These are phyloP conservation scores for Flaveria bidentis DNA, from an alignment of 129 eudicot genomes.

Conservation along the genomic window DNA sequence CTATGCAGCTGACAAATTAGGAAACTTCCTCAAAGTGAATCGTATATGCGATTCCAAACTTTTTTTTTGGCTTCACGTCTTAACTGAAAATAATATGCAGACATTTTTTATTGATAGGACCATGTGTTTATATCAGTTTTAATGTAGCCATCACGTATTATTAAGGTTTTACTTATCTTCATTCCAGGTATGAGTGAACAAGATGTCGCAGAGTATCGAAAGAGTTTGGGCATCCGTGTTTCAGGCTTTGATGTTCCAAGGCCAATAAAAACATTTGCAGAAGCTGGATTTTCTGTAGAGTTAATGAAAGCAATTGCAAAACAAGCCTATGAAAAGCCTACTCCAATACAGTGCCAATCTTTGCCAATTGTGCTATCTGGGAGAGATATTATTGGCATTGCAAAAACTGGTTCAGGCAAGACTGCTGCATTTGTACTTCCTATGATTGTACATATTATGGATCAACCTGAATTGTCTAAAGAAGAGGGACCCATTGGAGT, in stretches of 20 bases:
- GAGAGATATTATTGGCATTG: conserved; percentile 92
- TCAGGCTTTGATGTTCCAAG: conserved; percentile 98
- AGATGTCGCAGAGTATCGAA: conserved; percentile 80
- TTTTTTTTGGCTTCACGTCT: not conserved
- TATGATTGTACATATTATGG: conserved; percentile 95
- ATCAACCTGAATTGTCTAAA: conserved; percentile 88
- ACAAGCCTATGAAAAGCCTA: conserved; percentile 95
- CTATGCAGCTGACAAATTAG: not conserved
- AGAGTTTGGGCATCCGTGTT: conserved; percentile 80
- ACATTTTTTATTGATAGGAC: not conserved
- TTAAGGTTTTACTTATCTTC: conserved; percentile 25
- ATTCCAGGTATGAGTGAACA: conserved; percentile 85
- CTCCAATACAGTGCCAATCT: conserved; percentile 92
- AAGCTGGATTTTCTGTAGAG: conserved; percentile 78
- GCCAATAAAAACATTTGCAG: conserved; percentile 85
- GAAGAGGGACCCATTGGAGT: conserved; percentile 98
- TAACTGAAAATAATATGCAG: not conserved
- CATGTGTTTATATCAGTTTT: not conserved
- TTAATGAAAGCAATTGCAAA: conserved; percentile 84
- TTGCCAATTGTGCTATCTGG: conserved; percentile 85
- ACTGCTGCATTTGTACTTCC: conserved; percentile 98
- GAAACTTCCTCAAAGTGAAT: not conserved
- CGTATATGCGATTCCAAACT: not conserved
- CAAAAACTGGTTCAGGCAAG: conserved; percentile 98
- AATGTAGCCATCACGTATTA: not conserved